These are phyloP conservation scores for Seiridium unicorne DNA, from an alignment of 2,329 filamentous ascomycete species.

Conservation along the genomic window DNA sequence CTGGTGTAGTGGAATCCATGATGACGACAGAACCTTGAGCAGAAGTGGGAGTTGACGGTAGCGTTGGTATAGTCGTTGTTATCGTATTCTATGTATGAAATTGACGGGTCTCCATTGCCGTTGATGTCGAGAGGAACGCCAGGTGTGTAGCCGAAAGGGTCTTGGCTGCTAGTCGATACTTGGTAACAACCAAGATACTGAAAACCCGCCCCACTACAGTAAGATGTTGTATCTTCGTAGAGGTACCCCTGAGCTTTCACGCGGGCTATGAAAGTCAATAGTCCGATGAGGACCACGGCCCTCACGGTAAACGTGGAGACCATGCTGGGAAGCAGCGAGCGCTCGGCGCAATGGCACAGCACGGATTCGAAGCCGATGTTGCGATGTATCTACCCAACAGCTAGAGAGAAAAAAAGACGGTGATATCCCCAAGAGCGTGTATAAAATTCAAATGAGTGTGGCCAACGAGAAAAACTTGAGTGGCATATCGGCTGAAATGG, in stretches of 20 bases:
- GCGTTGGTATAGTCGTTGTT: conserved; percentile 19
- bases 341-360: background rate
- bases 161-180: conserved; percentile 5
- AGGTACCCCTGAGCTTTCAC: conserved; percentile 16
- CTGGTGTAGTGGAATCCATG: conserved; percentile 24
- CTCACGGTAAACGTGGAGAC: conserved; percentile 13
- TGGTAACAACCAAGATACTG: conserved; percentile 17
- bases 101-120: conserved; percentile 11
- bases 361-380: too few relatives aligned
- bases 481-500: background rate
- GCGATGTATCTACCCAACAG: too few relatives aligned
- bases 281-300: conserved; percentile 16
- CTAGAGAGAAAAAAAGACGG: too few relatives aligned
- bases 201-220: conserved; percentile 6
- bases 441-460: conserved; percentile 6
- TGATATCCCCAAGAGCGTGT: too few relatives aligned
- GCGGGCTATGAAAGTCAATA: conserved; percentile 14
- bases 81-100: conserved; percentile 19
- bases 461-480: too few relatives aligned
- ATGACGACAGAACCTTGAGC: conserved; percentile 20
- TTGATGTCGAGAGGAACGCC: conserved; percentile 2
- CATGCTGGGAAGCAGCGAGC: conserved; percentile 15
- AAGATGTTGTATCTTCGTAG: conserved; percentile 12
- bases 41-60: conserved; percentile 23
- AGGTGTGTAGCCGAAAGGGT: conserved; percentile 13